These are phyloP conservation scores for Talaromyces wortmannii DNA, from an alignment of 495 filamentous ascomycete species.

Conservation along the genomic window DNA sequence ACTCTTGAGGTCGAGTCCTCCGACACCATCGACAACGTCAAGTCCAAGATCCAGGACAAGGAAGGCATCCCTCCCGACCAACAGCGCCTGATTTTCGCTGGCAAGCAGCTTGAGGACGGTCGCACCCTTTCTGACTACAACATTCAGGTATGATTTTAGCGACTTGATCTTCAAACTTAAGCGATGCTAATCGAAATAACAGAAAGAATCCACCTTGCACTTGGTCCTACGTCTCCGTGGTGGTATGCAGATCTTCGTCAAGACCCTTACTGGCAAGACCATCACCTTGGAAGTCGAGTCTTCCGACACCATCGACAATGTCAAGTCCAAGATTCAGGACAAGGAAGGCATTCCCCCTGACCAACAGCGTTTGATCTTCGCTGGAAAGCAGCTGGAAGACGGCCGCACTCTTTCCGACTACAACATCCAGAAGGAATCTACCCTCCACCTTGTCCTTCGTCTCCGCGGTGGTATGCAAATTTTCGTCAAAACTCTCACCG, in stretches of 20 bases:
- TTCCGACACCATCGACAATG: slow-evolving; percentile 93
- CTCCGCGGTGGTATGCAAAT: slow-evolving; percentile 73
- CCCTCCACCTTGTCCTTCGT: slow-evolving; percentile 63
- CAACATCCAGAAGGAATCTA: slow-evolving; percentile 70
- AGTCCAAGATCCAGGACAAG: slow-evolving; percentile 99
- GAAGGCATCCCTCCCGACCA: slow-evolving; percentile 97
- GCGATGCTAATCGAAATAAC: background rate
- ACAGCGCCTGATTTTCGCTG: slow-evolving; percentile 97
- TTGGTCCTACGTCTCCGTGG: slow-evolving; percentile 95
- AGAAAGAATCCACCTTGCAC: slow-evolving; percentile 91
- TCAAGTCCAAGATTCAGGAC: slow-evolving; percentile 75
- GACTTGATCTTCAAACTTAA: background rate
- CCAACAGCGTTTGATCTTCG: slow-evolving; percentile 70
- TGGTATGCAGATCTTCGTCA: slow-evolving; percentile 86
- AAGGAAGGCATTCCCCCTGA: slow-evolving; percentile 76
- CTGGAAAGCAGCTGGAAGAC: slow-evolving; percentile 67
- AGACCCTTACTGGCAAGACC: slow-evolving; percentile 81
- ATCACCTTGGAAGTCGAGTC: slow-evolving; percentile 98
- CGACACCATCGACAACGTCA: slow-evolving; percentile 98
- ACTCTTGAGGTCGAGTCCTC: slow-evolving; percentile 97
- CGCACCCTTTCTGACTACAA: slow-evolving; percentile 97
- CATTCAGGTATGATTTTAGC: slow-evolving; percentile 52
- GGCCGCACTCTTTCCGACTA: slow-evolving; percentile 66
- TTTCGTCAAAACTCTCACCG: slow-evolving; percentile 65
- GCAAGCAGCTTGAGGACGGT: slow-evolving; percentile 96